A percentile compares a stretch with the other conserved stretches of the same genome.
phyloP scores from a whole-genome alignment of 352 stramenopile genomes.

The Phytophthora citrophthora region DNA sequence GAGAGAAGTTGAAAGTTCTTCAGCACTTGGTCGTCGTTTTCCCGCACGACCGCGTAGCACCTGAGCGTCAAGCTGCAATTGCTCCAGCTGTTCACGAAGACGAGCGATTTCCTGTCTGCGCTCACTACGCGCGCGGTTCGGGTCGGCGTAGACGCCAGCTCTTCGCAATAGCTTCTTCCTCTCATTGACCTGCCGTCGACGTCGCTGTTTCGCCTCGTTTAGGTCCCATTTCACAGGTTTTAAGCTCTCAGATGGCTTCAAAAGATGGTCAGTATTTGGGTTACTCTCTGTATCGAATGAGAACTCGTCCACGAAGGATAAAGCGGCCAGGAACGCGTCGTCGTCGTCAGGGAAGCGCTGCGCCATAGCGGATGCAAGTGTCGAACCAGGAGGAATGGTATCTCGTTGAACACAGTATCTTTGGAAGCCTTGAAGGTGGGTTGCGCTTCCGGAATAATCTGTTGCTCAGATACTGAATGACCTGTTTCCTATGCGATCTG shows the following conservation, averaged over 20 bases:
- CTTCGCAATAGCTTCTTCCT: neutral
- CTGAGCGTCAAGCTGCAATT: neutral
- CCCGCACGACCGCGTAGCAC: neutral
- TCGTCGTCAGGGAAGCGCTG: neutral
- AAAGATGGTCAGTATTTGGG: neutral
- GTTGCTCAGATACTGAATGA: no score
- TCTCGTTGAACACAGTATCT: no score
- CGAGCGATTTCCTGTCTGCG: neutral
- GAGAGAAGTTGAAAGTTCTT: neutral
- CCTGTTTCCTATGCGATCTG: no score
- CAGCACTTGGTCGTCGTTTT: neutral
- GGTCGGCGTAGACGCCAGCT: neutral
- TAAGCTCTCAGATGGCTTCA: no score
- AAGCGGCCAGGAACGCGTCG: neutral
- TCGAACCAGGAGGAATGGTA: no score
- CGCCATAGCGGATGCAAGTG: no score
- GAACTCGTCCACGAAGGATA: conserved; percentile 2
- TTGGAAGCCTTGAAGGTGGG: no score
- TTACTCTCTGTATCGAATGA: neutral
- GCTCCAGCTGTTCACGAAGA: neutral
- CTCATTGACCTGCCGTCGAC: neutral
- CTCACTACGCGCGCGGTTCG: neutral
- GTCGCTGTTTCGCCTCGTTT: neutral
- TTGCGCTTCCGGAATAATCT: no score
- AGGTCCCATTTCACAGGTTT: neutral